Conservation (phyloP, 1,139 yeast species). For the Kodamaea ohmeri region DNA sequence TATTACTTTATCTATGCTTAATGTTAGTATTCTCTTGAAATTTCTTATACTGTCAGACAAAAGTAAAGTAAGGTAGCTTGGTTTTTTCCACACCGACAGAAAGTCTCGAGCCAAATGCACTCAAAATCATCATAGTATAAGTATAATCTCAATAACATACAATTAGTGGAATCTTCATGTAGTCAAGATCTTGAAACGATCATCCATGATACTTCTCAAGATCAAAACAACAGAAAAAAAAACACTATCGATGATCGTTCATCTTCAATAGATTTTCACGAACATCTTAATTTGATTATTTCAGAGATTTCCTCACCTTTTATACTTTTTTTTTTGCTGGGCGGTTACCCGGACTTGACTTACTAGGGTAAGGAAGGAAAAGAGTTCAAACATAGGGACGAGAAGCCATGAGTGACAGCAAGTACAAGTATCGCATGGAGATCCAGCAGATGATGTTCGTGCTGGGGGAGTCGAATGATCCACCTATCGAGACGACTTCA, state of each 20-base stretch:
- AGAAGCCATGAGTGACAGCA: slow-evolving; percentile 29
- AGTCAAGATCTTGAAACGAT: too few relatives aligned
- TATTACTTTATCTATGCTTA: background rate
- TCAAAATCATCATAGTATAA: slow-evolving; percentile 65
- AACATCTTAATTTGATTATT: too few relatives aligned
- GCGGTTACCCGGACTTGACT: slow-evolving; percentile 4
- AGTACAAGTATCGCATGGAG: slow-evolving; percentile 77
- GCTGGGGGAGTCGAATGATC: slow-evolving; percentile 90
- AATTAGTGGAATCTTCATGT: too few relatives aligned
- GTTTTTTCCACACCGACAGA: slow-evolving; percentile 89
- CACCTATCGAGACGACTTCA: slow-evolving; percentile 87
- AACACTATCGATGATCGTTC: too few relatives aligned
- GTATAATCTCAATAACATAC: slow-evolving; percentile 10
- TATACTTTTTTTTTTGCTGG: slow-evolving; percentile 8
- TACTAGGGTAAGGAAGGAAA: background rate
- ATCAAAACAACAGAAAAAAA: too few relatives aligned
- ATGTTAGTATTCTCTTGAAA: background rate
- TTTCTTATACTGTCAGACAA: slow-evolving; percentile 26
- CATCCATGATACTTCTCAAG: too few relatives aligned
- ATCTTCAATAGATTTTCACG: too few relatives aligned
- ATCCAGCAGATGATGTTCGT: slow-evolving; percentile 99
- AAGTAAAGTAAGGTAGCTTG: slow-evolving; percentile 76
- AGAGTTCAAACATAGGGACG: background rate
- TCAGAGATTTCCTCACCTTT: slow-evolving; percentile 4
- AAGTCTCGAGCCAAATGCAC: slow-evolving; percentile 97